A percentile compares a stretch with the other conserved stretches of the same genome.
Conservation (phyloP, 331 rosid species). For the Prunus yedoensis region DNA sequence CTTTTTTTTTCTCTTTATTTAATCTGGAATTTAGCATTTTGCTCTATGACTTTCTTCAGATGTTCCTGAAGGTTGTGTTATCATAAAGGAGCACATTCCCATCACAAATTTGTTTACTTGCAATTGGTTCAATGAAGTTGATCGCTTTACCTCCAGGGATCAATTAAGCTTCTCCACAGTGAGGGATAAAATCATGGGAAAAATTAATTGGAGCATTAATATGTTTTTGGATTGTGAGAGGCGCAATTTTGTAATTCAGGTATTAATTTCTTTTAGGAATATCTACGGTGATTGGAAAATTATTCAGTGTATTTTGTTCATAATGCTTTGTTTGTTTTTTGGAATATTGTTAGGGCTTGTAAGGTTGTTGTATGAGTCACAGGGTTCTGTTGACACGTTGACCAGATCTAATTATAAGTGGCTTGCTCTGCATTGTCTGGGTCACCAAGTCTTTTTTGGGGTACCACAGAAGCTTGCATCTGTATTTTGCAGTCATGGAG, state of each 20-base stretch:
- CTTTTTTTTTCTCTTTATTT: conserved; percentile 6
- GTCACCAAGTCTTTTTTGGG: not conserved
- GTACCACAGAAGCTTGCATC: not conserved
- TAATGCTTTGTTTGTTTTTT: not conserved
- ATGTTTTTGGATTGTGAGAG: conserved; percentile 97
- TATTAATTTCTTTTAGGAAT: conserved; percentile 25
- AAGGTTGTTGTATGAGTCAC: not conserved
- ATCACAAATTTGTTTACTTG: conserved; percentile 91
- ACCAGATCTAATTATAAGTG: too few relatives aligned
- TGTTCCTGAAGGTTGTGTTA: conserved; percentile 98
- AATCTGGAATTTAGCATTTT: conserved; percentile 7
- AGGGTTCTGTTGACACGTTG: not conserved
- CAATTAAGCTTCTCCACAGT: conserved; percentile 94
- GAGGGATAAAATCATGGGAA: conserved; percentile 82
- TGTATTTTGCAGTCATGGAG: not conserved
- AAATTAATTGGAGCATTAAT: conserved; percentile 66
- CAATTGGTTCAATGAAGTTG: conserved; percentile 98
- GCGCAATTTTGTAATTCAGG: conserved; percentile 96
- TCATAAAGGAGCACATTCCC: conserved; percentile 88
- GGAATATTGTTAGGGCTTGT: not conserved
- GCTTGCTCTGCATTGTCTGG: too few relatives aligned
- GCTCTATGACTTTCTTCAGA: conserved; percentile 54
- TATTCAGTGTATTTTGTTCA: not conserved
- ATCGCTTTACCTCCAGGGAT: conserved; percentile 95
- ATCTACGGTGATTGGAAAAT: conserved; percentile 5